Evolutionary conservation across 2,329 filamentous ascomycete genomes (phyloP).

Genomic region (Cryphonectria radicalis): DNA sequence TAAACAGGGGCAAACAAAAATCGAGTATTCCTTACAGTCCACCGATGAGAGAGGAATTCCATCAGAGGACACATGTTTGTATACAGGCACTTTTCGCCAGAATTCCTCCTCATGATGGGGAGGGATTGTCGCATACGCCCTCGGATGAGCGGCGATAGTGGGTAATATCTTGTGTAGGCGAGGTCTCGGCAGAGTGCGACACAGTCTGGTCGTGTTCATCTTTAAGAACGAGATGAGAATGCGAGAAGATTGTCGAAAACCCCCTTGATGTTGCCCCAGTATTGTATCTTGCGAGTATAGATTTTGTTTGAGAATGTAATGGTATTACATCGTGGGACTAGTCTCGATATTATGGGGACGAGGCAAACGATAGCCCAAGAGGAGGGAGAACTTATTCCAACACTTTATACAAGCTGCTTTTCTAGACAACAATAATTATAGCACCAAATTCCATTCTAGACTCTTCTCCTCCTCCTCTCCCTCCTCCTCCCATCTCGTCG

Average conservation of each 20-base stretch:
- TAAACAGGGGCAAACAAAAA: background rate
- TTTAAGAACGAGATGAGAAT: background rate
- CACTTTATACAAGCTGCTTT: background rate
- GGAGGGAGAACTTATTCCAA: too few relatives aligned
- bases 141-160: background rate
- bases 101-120: conserved; percentile 43
- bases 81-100: conserved; percentile 55
- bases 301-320: background rate
- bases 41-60: conserved; percentile 58
- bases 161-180: background rate
- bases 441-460: background rate
- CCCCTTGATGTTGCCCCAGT: background rate
- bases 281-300: background rate
- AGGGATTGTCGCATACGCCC: background rate
- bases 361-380: background rate
- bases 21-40: conserved; percentile 50
- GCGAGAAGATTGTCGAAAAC: background rate
- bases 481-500: too few relatives aligned
- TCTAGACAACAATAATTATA: background rate
- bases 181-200: background rate
- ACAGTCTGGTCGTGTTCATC: background rate
- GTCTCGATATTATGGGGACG: background rate
- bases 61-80: conserved; percentile 50
- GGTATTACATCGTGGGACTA: background rate
- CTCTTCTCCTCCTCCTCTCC: background rate